Percentiles rank a stretch among this genome's conserved stretches.
Evolutionary conservation across 1,139 yeast species (phyloP).

Genomic region (Diutina rugosa): DNA sequence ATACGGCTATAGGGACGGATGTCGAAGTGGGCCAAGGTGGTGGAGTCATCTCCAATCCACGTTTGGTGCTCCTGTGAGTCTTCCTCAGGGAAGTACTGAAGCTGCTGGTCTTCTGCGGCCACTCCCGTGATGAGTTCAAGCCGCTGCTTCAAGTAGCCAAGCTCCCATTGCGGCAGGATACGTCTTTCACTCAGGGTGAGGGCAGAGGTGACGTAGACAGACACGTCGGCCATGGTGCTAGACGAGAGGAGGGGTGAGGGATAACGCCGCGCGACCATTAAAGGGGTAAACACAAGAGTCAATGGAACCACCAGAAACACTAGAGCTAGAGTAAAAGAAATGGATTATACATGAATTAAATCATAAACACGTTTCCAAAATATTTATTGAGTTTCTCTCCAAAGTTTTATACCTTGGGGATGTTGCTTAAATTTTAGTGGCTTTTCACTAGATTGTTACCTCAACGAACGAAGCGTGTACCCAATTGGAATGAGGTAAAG

Average conservation of each 20-base stretch:
- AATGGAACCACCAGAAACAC: too few relatives aligned
- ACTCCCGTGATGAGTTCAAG: constrained; percentile 74
- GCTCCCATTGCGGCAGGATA: constrained; percentile 50
- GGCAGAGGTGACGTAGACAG: constrained; percentile 48
- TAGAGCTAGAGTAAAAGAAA: too few relatives aligned
- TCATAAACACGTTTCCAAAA: too few relatives aligned
- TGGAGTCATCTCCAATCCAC: constrained; percentile 10
- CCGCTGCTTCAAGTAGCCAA: constrained; percentile 40
- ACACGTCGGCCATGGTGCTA: constrained; percentile 21
- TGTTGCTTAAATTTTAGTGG: too few relatives aligned
- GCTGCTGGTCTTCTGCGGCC: constrained; percentile 43
- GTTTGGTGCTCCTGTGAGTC: constrained; percentile 20
- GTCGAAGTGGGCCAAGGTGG: constrained; percentile 11
- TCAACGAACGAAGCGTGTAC: too few relatives aligned
- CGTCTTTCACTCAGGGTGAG: constrained; percentile 62
- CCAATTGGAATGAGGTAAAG: too few relatives aligned
- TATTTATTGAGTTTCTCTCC: too few relatives aligned
- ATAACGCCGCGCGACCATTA: neutral
- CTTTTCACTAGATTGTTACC: too few relatives aligned
- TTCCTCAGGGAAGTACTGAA: constrained; percentile 34
- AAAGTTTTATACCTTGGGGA: too few relatives aligned
- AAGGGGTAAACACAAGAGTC: too few relatives aligned
- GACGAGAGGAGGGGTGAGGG: neutral
- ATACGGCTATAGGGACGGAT: constrained; percentile 29
- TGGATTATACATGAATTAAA: too few relatives aligned